Evolutionary conservation across 345 rosid genomes (phyloP).

Genomic region (Brassica carinata): DNA sequence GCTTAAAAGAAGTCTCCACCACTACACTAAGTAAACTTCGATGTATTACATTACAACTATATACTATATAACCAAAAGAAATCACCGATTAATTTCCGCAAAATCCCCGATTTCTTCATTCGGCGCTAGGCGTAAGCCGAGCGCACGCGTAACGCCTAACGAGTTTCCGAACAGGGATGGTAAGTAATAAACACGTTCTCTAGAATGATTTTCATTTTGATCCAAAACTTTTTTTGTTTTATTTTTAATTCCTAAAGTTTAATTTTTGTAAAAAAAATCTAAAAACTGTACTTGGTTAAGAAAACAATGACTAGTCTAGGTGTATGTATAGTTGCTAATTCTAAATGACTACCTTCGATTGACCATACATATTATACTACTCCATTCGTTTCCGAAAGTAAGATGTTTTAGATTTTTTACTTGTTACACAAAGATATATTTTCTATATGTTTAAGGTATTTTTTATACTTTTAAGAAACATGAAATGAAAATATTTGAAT

Average conservation of each 20-base stretch:
- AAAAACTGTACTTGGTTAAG: background rate
- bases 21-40: no score
- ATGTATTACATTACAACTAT: no score
- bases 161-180: background rate
- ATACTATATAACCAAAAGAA: background rate
- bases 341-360: no score
- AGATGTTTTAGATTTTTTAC: no score
- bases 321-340: background rate
- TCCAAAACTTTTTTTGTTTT: background rate
- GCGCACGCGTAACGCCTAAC: background rate
- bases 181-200: background rate
- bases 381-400: no score
- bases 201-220: background rate
- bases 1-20: no score
- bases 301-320: background rate
- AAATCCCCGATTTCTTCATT: background rate
- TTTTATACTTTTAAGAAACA: no score
- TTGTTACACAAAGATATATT: no score
- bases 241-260: background rate
- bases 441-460: no score
- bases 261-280: no score
- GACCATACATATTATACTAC: background rate
- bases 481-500: no score
- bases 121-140: background rate
- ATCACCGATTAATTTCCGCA: background rate